phyloP scores from a whole-genome alignment of 306 rosid genomes.

The Cicer arietinum region DNA sequence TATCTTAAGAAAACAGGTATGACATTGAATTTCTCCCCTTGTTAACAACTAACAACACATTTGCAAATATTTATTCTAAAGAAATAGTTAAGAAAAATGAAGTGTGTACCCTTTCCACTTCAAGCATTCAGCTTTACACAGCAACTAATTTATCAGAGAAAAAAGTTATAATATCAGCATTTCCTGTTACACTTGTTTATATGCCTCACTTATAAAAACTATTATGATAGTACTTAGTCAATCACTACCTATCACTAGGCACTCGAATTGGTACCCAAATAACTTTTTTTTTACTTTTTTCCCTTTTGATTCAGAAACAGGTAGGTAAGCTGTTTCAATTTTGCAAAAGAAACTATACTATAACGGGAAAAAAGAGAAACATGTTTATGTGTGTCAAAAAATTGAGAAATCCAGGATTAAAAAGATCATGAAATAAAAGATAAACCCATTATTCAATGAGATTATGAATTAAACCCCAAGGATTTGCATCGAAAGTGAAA shows the following conservation, averaged over 20 bases:
- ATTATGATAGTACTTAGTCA: neutral
- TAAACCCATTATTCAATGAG: neutral
- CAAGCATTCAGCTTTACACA: neutral
- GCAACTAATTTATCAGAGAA: neutral
- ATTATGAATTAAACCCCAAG: slow-evolving; percentile 28
- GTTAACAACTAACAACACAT: neutral
- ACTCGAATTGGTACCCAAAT: neutral
- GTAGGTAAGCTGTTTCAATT: neutral
- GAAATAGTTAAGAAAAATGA: slow-evolving; percentile 13
- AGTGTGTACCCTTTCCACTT: slow-evolving; percentile 23
- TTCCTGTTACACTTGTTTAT: neutral
- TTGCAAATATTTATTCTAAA: neutral
- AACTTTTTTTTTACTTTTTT: neutral
- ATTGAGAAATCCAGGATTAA: neutral
- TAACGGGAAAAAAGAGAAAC: neutral
- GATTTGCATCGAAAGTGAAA: neutral
- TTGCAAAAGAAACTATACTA: neutral
- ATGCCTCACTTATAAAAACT: too few relatives aligned
- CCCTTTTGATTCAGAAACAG: neutral
- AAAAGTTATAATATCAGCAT: neutral
- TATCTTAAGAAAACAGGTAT: neutral
- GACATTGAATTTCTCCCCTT: slow-evolving; percentile 1
- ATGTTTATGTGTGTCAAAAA: neutral
- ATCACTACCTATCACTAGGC: slow-evolving; percentile 8
- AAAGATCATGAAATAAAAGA: neutral